Percentiles rank a stretch among this genome's conserved stretches.
Evolutionary conservation across 306 rosid species (phyloP).

Genomic region (Cucumis cinereus): DNA sequence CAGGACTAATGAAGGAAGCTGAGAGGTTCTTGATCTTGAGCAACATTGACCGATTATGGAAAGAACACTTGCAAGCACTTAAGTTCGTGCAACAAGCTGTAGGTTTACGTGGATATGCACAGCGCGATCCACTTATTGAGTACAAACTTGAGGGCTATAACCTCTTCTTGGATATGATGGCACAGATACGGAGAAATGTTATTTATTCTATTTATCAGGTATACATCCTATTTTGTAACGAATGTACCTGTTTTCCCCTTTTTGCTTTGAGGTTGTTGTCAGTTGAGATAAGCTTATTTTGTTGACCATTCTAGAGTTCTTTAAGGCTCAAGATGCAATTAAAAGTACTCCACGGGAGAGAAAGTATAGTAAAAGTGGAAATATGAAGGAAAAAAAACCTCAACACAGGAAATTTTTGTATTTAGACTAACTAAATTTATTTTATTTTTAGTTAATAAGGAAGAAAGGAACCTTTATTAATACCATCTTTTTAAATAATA

Average conservation of each 20-base stretch:
- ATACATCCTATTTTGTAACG: not conserved
- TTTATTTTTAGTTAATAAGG: no score
- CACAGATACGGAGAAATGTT: conserved; percentile 90
- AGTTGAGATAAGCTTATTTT: no score
- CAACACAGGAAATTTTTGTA: no score
- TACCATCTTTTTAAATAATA: no score
- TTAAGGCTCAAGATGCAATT: no score
- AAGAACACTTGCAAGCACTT: conserved; percentile 87
- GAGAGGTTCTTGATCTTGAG: conserved; percentile 83
- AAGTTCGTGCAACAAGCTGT: conserved; percentile 98
- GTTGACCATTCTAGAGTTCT: no score
- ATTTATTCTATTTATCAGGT: conserved; percentile 95
- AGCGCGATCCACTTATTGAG: conserved; percentile 92
- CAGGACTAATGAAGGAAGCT: conserved; percentile 89
- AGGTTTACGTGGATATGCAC: conserved; percentile 87
- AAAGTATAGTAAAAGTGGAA: no score
- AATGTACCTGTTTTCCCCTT: not conserved
- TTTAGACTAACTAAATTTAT: no score
- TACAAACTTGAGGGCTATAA: conserved; percentile 95
- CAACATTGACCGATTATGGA: conserved; percentile 91
- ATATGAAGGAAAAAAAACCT: no score
- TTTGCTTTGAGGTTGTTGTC: no score
- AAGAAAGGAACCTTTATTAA: no score
- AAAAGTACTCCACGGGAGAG: no score
- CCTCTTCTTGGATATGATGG: conserved; percentile 99